A percentile compares a stretch with the other conserved stretches of the same genome.
These are phyloP conservation scores for Geotrichum candidum DNA, from an alignment of 1,139 yeast genomes.

Conservation along the genomic window DNA sequence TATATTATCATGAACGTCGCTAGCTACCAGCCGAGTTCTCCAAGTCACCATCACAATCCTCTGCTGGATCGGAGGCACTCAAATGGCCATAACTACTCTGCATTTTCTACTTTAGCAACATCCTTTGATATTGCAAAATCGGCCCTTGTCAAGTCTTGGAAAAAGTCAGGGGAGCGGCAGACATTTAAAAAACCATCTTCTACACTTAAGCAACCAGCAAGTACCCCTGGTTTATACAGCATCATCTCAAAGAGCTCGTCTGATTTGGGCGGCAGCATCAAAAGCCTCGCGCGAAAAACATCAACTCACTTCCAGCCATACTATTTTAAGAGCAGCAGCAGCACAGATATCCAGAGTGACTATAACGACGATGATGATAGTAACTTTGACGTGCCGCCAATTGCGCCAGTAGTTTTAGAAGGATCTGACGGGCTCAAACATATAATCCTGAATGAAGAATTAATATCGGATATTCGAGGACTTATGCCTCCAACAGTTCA, in stretches of 20 bases:
- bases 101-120: constrained; percentile 8
- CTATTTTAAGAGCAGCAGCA: background rate
- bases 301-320: constrained; percentile 1
- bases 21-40: background rate
- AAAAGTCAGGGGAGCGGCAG: background rate
- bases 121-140: constrained; percentile 6
- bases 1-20: background rate
- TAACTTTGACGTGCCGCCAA: constrained; percentile 32
- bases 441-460: constrained; percentile 48
- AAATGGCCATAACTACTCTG: background rate
- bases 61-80: background rate
- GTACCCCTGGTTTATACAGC: background rate
- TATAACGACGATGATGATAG: background rate
- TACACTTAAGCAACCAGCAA: background rate
- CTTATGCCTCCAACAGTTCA: constrained; percentile 75
- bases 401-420: constrained; percentile 43
- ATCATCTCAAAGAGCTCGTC: constrained; percentile 6
- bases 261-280: constrained; percentile 1
- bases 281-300: background rate
- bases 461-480: constrained; percentile 69
- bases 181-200: background rate
- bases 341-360: background rate
- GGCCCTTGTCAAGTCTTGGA: constrained; percentile 3
- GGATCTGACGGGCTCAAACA: constrained; percentile 62
- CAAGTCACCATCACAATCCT: background rate